Conservation (phyloP, 768 basidiomycete genomes). For the Artomyces pyxidatus region DNA sequence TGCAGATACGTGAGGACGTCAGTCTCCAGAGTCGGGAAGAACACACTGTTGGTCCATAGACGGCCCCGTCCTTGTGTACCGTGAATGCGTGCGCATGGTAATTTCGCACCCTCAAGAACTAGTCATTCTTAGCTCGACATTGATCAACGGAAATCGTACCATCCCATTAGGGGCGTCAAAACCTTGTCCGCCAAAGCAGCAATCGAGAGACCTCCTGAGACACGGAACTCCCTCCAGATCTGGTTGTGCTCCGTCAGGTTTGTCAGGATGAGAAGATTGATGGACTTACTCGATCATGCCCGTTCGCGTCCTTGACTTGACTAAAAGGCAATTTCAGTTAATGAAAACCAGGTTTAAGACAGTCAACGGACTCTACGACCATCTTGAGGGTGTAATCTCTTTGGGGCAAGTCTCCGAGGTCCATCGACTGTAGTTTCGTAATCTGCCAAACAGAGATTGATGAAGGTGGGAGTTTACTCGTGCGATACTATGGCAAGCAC, state of each 20-base stretch:
- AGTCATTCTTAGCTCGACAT: neutral
- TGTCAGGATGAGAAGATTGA: neutral
- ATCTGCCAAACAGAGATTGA: neutral
- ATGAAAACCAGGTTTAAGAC: neutral
- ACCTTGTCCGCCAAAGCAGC: constrained; percentile 2
- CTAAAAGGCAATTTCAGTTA: neutral
- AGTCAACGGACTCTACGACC: neutral
- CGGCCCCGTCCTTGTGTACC: constrained; percentile 2
- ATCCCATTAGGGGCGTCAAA: constrained; percentile 4
- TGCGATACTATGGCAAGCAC: neutral
- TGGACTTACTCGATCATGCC: neutral
- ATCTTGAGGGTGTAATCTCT: constrained; percentile 6
- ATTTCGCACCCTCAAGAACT: neutral
- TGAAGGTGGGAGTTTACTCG: too few species aligned
- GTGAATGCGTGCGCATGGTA: constrained; percentile 6
- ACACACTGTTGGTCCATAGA: constrained; percentile 1
- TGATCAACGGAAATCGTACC: neutral
- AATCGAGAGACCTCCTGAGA: constrained; percentile 4
- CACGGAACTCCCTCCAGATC: constrained; percentile 6
- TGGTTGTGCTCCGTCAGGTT: too few species aligned
- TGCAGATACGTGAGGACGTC: neutral
- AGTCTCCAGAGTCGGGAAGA: neutral
- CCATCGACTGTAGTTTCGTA: neutral
- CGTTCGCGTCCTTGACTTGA: neutral
- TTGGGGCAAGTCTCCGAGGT: neutral